Evolutionary conservation across 73 alveolate species (phyloP).

Genomic region (Paramecium biaurelia): DNA sequence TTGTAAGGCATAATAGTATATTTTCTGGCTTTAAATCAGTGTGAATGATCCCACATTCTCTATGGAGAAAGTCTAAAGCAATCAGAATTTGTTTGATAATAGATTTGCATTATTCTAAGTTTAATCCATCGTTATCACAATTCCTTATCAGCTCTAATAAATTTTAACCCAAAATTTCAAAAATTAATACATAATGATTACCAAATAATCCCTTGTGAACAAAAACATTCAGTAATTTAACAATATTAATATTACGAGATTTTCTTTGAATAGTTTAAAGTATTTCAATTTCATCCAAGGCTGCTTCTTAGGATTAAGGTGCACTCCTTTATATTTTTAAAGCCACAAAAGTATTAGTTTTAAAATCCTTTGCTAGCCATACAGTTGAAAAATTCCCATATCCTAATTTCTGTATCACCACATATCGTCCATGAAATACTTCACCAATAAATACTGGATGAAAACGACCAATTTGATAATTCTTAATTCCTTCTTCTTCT

Average conservation of each 20-base stretch:
- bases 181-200: slow-evolving; percentile 74
- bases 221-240: slow-evolving; percentile 67
- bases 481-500: neutral
- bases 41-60: slow-evolving; percentile 72
- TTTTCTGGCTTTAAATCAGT: slow-evolving; percentile 78
- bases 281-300: slow-evolving; percentile 15
- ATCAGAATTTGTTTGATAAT: slow-evolving; percentile 68
- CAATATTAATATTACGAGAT: neutral
- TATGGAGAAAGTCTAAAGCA: slow-evolving; percentile 71
- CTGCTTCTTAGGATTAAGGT: neutral
- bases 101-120: slow-evolving; percentile 40
- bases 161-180: slow-evolving; percentile 79
- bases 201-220: slow-evolving; percentile 73
- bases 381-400: slow-evolving; percentile 89
- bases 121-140: slow-evolving; percentile 68
- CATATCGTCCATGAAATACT: slow-evolving; percentile 56
- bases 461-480: slow-evolving; percentile 36
- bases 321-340: neutral
- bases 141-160: slow-evolving; percentile 72
- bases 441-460: slow-evolving; percentile 70
- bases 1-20: slow-evolving; percentile 69
- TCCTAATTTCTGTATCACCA: slow-evolving; percentile 64
- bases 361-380: slow-evolving; percentile 77
- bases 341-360: slow-evolving; percentile 31
- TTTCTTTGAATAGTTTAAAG: neutral